These are phyloP conservation scores for Moelleriella libera DNA, from an alignment of 2,329 filamentous ascomycete species.

Conservation along the genomic window DNA sequence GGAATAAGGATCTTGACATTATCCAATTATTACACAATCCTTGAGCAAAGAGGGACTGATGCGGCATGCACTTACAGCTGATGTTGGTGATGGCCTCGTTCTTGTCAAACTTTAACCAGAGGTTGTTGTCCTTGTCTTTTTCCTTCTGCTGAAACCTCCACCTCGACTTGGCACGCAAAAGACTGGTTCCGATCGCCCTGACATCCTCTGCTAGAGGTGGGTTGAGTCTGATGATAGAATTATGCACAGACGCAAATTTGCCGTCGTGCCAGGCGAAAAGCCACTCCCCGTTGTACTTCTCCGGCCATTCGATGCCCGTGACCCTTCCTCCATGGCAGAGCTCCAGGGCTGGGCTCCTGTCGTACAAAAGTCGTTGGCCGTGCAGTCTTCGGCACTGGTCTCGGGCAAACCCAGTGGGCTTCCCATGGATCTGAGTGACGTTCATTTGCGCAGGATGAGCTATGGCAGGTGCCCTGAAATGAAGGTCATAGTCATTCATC, in stretches of 20 bases:
- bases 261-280: conserved; percentile 44
- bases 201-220: conserved; percentile 30
- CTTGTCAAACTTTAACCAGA: conserved; percentile 50
- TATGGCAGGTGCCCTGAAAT: conserved; percentile 26
- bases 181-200: conserved; percentile 29
- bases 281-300: conserved; percentile 40
- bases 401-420: conserved; percentile 30
- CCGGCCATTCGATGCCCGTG: conserved; percentile 35
- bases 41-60: conserved; percentile 4
- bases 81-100: conserved; percentile 55
- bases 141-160: conserved; percentile 39
- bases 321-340: conserved; percentile 33
- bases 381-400: conserved; percentile 33
- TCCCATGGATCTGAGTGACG: conserved; percentile 20
- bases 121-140: conserved; percentile 25
- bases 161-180: conserved; percentile 31
- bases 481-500: conserved; percentile 38
- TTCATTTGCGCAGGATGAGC: conserved; percentile 28
- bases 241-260: conserved; percentile 31
- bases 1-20: conserved; percentile 22
- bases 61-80: conserved; percentile 23
- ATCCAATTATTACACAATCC: conserved; percentile 1
- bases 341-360: conserved; percentile 30
- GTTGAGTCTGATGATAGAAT: conserved; percentile 33
- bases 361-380: conserved; percentile 29